Percentiles rank a stretch among this genome's conserved stretches.
Evolutionary conservation across 805 yeast genomes (phyloP).

Genomic region (Candida orba): DNA sequence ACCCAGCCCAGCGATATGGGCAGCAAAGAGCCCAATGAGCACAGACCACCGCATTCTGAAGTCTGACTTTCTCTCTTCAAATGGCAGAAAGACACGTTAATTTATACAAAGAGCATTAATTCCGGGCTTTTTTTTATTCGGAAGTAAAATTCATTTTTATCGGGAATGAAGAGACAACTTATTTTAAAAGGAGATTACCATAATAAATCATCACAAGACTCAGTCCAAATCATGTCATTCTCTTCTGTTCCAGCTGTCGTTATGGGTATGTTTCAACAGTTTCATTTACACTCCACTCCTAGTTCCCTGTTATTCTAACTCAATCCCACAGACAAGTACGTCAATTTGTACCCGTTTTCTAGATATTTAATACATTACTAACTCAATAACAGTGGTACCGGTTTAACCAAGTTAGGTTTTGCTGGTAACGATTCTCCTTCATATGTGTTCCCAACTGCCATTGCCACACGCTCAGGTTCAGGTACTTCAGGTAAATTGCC

Average conservation of each 20-base stretch:
- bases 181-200: too few relatives aligned
- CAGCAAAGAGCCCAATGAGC: constrained; percentile 1
- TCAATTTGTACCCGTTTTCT: too few relatives aligned
- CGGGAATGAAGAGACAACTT: too few relatives aligned
- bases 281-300: not conserved
- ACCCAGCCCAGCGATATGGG: constrained; percentile 48
- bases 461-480: constrained; percentile 54
- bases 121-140: too few relatives aligned
- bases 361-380: too few relatives aligned
- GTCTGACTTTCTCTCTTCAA: too few relatives aligned
- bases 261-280: constrained; percentile 73
- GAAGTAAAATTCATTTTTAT: too few relatives aligned
- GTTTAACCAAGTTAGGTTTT: constrained; percentile 92
- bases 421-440: constrained; percentile 99
- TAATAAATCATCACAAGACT: not conserved
- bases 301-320: constrained; percentile 11
- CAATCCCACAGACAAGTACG: constrained; percentile 18
- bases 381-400: constrained; percentile 75
- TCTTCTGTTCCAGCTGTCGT: constrained; percentile 81
- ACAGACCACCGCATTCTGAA: constrained; percentile 5
- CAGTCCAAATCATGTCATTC: constrained; percentile 18
- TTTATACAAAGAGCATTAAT: too few relatives aligned
- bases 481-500: constrained; percentile 36
- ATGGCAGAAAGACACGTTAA: too few relatives aligned
- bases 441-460: constrained; percentile 95